A percentile compares a stretch with the other conserved stretches of the same genome.
Evolutionary conservation across 805 yeast species (phyloP).

Genomic region (Starmerella stellata): DNA sequence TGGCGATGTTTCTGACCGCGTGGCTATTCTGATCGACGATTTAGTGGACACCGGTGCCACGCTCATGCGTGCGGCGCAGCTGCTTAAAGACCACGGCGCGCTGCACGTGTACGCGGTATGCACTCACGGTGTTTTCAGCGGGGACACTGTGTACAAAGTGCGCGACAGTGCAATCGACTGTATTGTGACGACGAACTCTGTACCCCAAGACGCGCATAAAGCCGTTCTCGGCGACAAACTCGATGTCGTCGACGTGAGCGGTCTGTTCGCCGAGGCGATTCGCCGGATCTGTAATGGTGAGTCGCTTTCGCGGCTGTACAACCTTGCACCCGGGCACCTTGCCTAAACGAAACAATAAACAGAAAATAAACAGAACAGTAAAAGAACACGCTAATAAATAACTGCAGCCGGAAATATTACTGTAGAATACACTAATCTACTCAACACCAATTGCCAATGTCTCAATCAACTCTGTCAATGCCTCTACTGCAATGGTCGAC

Average conservation of each 20-base stretch:
- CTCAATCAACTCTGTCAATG: too few relatives aligned
- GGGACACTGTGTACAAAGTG: conserved; percentile 68
- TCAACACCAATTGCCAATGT: too few relatives aligned
- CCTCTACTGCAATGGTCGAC: too few relatives aligned
- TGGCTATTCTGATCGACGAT: conserved; percentile 85
- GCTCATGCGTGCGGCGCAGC: conserved; percentile 75
- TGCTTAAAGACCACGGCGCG: conserved; percentile 88
- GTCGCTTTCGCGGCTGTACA: conserved; percentile 81
- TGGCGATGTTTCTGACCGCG: conserved; percentile 76
- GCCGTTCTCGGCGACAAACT: conserved; percentile 38
- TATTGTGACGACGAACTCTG: conserved; percentile 74
- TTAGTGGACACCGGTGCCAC: conserved; percentile 87
- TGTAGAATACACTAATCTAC: too few relatives aligned
- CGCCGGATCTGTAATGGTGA: conserved; percentile 96
- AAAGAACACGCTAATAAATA: too few relatives aligned
- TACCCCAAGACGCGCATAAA: conserved; percentile 59
- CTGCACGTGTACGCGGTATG: conserved; percentile 66
- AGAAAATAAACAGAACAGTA: too few relatives aligned
- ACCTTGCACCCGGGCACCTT: conserved; percentile 31
- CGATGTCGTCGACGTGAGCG: conserved; percentile 72
- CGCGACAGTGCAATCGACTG: conserved; percentile 56
- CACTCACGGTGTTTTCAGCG: conserved; percentile 85
- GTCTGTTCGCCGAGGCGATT: conserved; percentile 83
- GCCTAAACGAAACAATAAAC: too few relatives aligned
- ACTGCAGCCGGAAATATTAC: too few relatives aligned